phyloP scores from a whole-genome alignment of 164 flowering plant species.

The Magnolia officinalis region DNA sequence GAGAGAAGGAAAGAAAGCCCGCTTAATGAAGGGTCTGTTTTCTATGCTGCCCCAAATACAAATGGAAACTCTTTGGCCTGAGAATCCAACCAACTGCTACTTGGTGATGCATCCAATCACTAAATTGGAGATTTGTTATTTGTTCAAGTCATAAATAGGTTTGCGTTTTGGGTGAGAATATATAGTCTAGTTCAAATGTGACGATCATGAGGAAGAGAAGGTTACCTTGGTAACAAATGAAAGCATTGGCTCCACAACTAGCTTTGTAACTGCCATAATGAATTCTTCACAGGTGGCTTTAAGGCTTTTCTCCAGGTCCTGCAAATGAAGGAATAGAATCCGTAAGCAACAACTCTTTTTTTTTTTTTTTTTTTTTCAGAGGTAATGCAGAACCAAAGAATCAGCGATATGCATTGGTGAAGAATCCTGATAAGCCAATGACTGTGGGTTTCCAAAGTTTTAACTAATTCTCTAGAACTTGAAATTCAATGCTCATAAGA shows the following conservation, averaged over 20 bases:
- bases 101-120: not conserved
- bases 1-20: too few relatives aligned
- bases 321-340: slow-evolving; percentile 10
- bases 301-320: slow-evolving; percentile 92
- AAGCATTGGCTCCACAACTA: slow-evolving; percentile 95
- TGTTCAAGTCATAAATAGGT: not conserved
- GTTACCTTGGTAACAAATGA: slow-evolving; percentile 93
- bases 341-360: not conserved
- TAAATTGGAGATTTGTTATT: not conserved
- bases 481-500: not conserved
- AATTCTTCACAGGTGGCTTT: slow-evolving; percentile 95
- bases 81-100: too few relatives aligned
- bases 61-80: not conserved
- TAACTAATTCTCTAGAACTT: too few relatives aligned
- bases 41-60: not conserved
- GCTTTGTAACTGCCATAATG: slow-evolving; percentile 95
- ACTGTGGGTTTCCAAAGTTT: not conserved
- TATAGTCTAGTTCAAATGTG: not conserved
- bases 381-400: not conserved
- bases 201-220: not conserved
- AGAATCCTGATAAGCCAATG: not conserved
- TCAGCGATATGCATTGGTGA: not conserved
- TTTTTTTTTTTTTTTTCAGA: not conserved
- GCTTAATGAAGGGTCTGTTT: too few relatives aligned
- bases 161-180: not conserved